Base-by-base conservation (phyloP, 805 yeast genomes). In the Starmera quercuum region DNA sequence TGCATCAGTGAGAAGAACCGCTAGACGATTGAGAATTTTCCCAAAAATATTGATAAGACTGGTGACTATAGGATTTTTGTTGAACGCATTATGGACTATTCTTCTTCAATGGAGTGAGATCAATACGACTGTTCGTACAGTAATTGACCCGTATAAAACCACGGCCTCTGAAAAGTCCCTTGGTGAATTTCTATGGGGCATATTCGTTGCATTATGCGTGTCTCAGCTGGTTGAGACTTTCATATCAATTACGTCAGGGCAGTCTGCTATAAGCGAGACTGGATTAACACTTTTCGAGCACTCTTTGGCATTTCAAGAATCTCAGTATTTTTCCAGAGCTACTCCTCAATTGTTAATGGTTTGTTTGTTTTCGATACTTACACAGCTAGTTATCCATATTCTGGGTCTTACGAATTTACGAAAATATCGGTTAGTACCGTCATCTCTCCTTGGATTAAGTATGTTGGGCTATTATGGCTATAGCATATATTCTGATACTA, bases 251-350 rank as follows among this genome's bases (percentile, higher is more conserved):
- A 64, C 75, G 7, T 65, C 68, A 35, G 83, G 83, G 8, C 61
- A 61, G 28, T 54, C 59, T 18, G 82, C 85, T 7, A 64, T 68
- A 35, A 68, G 73, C 15, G 88, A 80, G 36, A 70, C 78, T 12
- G 85, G 85, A 0, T 61, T 82, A 41, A 78, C 92, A 1, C 57
- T 83, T 23, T 81, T 83, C 55, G 92, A 83, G 52, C 80, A 76
- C 46, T 79, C 90, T 4, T 53, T 81, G 12, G 83, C 85, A 10
- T 80, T 80, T 49, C 88, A 82, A 46, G 92, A 83, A 45, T 77
- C 71, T 37, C 81, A 70, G 51, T 63, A 66, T 29, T 57, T 63
- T 22, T 59, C 35, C 34, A 58, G 66, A 31, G 85, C 77, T 21
- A 68, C 77, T 2, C 68, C 63, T 31, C 83, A 68, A 48, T 59